These are phyloP conservation scores for Saraca asoca DNA, from an alignment of 331 rosid genomes.

Conservation along the genomic window DNA sequence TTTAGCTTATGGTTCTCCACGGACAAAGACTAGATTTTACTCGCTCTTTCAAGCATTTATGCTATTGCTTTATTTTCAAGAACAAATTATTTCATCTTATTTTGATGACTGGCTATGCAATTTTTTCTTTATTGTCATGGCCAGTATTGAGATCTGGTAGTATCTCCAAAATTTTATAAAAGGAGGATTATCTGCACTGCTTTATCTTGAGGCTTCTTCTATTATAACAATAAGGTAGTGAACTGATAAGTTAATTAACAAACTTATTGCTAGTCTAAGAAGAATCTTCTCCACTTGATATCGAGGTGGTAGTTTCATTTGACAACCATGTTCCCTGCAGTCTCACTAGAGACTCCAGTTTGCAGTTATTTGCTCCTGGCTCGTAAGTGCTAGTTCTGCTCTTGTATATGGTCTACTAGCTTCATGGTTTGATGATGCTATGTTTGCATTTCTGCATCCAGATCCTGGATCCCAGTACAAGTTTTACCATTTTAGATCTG, in stretches of 20 bases:
- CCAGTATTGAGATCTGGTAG: not conserved
- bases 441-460: conserved; percentile 17
- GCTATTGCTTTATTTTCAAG: not conserved
- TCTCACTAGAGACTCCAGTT: not conserved
- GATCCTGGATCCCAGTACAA: conserved; percentile 12
- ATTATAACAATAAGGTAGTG: not conserved
- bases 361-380: not conserved
- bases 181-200: not conserved
- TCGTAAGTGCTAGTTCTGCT: not conserved
- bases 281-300: not conserved
- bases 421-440: not conserved
- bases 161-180: not conserved
- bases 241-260: no score
- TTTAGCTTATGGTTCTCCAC: no score
- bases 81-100: not conserved
- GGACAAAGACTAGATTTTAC: not conserved
- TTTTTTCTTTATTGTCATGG: not conserved
- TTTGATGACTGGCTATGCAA: not conserved
- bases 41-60: not conserved
- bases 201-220: not conserved
- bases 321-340: not conserved
- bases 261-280: no score
- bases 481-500: conserved; percentile 2
- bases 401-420: not conserved
- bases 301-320: not conserved